Evolutionary conservation across 2,329 filamentous ascomycete genomes (phyloP).

Genomic region (Colletotrichum shisoi): DNA sequence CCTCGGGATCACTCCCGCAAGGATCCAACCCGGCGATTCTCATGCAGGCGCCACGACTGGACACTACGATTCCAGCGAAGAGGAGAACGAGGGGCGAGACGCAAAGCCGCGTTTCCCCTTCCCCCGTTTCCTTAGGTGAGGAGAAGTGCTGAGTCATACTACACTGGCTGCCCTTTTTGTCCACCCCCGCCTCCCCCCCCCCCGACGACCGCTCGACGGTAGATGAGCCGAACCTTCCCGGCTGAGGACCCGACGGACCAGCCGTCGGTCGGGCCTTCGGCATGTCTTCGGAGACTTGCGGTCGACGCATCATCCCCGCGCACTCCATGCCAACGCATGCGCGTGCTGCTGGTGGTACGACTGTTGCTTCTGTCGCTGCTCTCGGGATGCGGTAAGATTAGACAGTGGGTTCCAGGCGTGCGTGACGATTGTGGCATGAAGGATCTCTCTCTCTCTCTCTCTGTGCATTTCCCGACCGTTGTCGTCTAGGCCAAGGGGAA

Average conservation of each 20-base stretch:
- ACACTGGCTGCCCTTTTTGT: neutral
- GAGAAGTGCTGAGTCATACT: conserved; percentile 15
- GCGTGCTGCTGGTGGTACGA: too few species aligned
- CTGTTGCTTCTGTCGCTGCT: neutral
- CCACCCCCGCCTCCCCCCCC: too few species aligned
- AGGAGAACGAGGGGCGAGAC: neutral
- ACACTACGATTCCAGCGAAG: too few species aligned
- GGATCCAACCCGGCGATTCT: conserved; percentile 7
- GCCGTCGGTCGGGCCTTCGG: conserved; percentile 24
- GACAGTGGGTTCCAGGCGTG: too few species aligned
- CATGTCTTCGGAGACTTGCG: conserved; percentile 39
- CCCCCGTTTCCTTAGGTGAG: neutral
- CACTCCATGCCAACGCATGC: neutral
- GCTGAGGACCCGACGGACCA: conserved; percentile 5
- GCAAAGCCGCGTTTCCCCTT: neutral
- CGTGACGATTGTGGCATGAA: too few species aligned
- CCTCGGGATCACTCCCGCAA: conserved; percentile 13
- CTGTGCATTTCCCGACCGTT: neutral
- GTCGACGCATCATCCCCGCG: conserved; percentile 2
- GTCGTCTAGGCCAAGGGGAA: conserved; percentile 25
- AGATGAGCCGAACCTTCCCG: neutral
- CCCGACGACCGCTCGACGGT: neutral
- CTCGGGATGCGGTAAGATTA: neutral
- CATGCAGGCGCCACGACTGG: neutral
- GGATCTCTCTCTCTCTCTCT: neutral